phyloP scores from a whole-genome alignment of 1,139 yeast species.

The Waltiozyma sp. region DNA sequence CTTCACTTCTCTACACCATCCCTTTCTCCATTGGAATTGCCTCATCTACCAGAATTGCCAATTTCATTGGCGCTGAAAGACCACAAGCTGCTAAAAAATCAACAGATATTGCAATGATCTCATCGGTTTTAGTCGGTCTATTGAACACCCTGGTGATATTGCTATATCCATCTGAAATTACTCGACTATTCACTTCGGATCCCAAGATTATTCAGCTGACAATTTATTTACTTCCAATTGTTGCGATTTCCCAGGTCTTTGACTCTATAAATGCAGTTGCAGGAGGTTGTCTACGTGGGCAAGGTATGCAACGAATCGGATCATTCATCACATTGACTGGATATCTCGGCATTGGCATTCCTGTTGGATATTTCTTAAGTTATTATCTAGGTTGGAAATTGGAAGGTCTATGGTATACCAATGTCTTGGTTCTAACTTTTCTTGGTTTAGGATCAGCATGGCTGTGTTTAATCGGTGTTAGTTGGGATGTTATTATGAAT shows the following conservation, averaged over 20 bases:
- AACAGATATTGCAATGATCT: slow-evolving; percentile 47
- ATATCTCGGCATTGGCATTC: slow-evolving; percentile 62
- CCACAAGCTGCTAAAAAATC: slow-evolving; percentile 53
- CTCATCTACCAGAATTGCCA: slow-evolving; percentile 78
- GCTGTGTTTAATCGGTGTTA: slow-evolving; percentile 35
- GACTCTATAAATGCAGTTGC: slow-evolving; percentile 80
- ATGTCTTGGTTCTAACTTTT: slow-evolving; percentile 56
- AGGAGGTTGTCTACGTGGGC: slow-evolving; percentile 77
- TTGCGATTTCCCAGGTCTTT: slow-evolving; percentile 62
- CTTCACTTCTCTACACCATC: slow-evolving; percentile 71
- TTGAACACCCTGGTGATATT: slow-evolving; percentile 44
- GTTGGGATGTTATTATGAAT: slow-evolving; percentile 31
- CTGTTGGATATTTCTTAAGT: slow-evolving; percentile 57
- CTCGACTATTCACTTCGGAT: slow-evolving; percentile 61
- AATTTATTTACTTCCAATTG: slow-evolving; percentile 54
- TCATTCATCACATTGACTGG: slow-evolving; percentile 68
- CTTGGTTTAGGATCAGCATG: slow-evolving; percentile 56
- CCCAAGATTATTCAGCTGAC: slow-evolving; percentile 43
- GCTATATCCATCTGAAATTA: slow-evolving; percentile 44
- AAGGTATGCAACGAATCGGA: slow-evolving; percentile 77
- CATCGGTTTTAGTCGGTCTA: slow-evolving; percentile 49
- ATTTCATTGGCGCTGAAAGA: slow-evolving; percentile 74
- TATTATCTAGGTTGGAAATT: slow-evolving; percentile 42
- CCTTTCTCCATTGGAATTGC: slow-evolving; percentile 89
- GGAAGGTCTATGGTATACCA: slow-evolving; percentile 73